phyloP scores from a whole-genome alignment of 140 eudicot species.

The Oenanthe javanica region DNA sequence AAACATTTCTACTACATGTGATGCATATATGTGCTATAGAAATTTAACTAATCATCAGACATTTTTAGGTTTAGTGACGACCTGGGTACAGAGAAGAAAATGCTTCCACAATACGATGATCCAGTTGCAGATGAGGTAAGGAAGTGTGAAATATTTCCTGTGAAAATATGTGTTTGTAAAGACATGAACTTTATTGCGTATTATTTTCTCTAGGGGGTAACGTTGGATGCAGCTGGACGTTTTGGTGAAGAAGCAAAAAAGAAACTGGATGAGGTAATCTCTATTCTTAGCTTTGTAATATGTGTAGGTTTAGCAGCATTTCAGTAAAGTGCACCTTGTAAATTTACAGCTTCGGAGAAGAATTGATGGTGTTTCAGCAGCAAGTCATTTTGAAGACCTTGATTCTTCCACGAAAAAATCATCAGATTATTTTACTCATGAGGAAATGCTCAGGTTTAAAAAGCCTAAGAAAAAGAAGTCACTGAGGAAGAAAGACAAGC shows the following conservation, averaged over 20 bases:
- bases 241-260: constrained; percentile 85
- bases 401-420: constrained; percentile 43
- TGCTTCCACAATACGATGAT: constrained; percentile 96
- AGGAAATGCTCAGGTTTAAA: constrained; percentile 81
- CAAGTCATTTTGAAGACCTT: constrained; percentile 51
- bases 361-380: constrained; percentile 56
- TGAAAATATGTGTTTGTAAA: neutral
- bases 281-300: constrained; percentile 9
- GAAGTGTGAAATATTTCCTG: constrained; percentile 11
- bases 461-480: constrained; percentile 97
- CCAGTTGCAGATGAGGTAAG: constrained; percentile 77
- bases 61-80: constrained; percentile 70
- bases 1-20: neutral
- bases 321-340: neutral
- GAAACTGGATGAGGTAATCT: constrained; percentile 82
- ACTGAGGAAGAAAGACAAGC: constrained; percentile 75
- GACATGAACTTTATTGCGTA: constrained; percentile 1
- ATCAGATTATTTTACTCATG: constrained; percentile 78
- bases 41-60: constrained; percentile 12
- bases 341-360: constrained; percentile 76
- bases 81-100: constrained; percentile 59
- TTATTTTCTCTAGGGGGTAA: constrained; percentile 54
- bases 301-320: neutral
- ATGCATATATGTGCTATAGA: neutral
- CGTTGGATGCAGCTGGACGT: constrained; percentile 81